Conservation (phyloP, 371 early-diverging fungal species). For the Rhizopus stolonifer region DNA sequence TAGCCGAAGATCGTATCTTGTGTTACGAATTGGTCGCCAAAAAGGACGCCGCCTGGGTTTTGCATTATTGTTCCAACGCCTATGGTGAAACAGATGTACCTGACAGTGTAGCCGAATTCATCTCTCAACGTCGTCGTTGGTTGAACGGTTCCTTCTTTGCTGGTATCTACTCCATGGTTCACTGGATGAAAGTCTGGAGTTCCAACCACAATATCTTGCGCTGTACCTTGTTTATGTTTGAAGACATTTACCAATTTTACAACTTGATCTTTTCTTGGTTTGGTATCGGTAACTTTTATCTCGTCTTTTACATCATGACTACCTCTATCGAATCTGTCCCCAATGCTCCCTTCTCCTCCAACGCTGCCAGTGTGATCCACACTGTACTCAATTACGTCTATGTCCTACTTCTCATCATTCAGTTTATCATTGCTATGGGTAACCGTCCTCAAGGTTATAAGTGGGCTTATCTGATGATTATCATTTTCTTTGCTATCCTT, state of each 20-base stretch:
- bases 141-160: conserved; percentile 80
- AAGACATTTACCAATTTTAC: conserved; percentile 62
- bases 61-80: conserved; percentile 62
- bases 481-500: conserved; percentile 36
- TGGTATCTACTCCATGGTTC: conserved; percentile 54
- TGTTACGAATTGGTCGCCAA: conserved; percentile 85
- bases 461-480: conserved; percentile 60
- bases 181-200: conserved; percentile 54
- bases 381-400: conserved; percentile 56
- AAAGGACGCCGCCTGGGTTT: conserved; percentile 61
- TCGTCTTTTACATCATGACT: conserved; percentile 69
- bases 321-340: conserved; percentile 35
- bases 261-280: conserved; percentile 71
- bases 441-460: conserved; percentile 82
- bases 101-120: conserved; percentile 70
- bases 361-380: conserved; percentile 28
- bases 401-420: conserved; percentile 56
- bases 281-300: conserved; percentile 69
- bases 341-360: conserved; percentile 45
- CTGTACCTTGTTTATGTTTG: conserved; percentile 59
- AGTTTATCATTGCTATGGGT: conserved; percentile 75
- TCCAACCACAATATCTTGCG: conserved; percentile 59
- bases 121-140: conserved; percentile 86
- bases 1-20: conserved; percentile 86
- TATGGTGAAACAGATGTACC: conserved; percentile 86